Percentiles rank a stretch among this genome's conserved stretches.
These are phyloP conservation scores for Kazachstania viticola DNA, from an alignment of 805 yeast species.

Conservation along the genomic window DNA sequence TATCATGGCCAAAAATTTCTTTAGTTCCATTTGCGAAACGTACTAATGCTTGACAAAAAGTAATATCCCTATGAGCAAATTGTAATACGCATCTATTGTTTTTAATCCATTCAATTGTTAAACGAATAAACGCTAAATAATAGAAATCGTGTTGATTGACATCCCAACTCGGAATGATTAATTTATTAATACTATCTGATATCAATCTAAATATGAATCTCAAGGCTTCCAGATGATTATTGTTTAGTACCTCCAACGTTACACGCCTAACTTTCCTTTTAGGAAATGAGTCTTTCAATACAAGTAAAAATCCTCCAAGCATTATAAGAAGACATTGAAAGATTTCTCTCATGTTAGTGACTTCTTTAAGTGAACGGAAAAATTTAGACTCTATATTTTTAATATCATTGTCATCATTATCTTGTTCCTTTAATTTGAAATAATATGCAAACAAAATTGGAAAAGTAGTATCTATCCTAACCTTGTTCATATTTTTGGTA, in stretches of 20 bases:
- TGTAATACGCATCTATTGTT: constrained; percentile 32
- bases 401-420: background rate
- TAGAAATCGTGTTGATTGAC: constrained; percentile 6
- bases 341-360: constrained; percentile 14
- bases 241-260: constrained; percentile 1
- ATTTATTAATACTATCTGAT: constrained; percentile 19
- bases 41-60: constrained; percentile 20
- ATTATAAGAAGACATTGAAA: constrained; percentile 14
- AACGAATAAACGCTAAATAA: constrained; percentile 32
- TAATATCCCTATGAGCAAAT: constrained; percentile 19
- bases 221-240: constrained; percentile 13
- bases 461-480: background rate
- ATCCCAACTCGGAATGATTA: constrained; percentile 15
- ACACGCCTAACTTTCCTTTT: constrained; percentile 1
- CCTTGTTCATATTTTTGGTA: background rate
- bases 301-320: constrained; percentile 20
- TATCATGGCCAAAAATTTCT: constrained; percentile 2
- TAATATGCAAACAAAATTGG: background rate
- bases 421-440: background rate
- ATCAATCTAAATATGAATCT: constrained; percentile 31
- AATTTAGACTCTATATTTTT: constrained; percentile 14
- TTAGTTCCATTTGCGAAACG: constrained; percentile 15
- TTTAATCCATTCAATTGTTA: constrained; percentile 44
- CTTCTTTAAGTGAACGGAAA: background rate
- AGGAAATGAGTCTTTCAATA: constrained; percentile 4